These are phyloP conservation scores for Pisolithus thermaeus DNA, from an alignment of 1,284 basidiomycete species.

Conservation along the genomic window DNA sequence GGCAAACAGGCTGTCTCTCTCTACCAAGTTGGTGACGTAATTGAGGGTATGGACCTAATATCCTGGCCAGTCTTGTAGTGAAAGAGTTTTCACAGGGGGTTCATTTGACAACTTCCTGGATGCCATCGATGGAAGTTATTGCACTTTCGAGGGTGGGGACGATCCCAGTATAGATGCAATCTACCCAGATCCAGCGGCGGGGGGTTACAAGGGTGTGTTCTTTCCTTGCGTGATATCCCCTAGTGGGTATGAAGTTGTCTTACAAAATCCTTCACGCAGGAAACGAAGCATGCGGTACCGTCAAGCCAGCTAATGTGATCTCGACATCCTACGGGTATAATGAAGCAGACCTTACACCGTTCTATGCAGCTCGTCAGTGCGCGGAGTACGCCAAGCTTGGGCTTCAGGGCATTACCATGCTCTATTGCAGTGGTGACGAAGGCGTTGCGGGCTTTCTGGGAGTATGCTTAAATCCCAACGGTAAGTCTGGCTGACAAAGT, in stretches of 20 bases:
- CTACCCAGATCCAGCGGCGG: constrained; percentile 45
- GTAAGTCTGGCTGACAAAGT: constrained; percentile 18
- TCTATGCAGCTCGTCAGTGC: constrained; percentile 48
- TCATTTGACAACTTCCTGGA: constrained; percentile 44
- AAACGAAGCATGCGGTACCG: constrained; percentile 47
- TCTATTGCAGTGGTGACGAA: constrained; percentile 47
- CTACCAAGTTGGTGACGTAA: constrained; percentile 43
- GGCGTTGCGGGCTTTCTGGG: constrained; percentile 42
- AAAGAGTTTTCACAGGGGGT: constrained; percentile 27
- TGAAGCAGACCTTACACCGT: constrained; percentile 41
- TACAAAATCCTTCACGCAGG: constrained; percentile 17
- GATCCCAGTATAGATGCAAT: constrained; percentile 42
- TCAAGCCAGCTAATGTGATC: constrained; percentile 45
- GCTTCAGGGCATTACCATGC: constrained; percentile 41
- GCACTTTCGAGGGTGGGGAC: constrained; percentile 58
- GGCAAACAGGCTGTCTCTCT: constrained; percentile 35
- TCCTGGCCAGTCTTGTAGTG: not conserved
- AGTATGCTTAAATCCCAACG: constrained; percentile 38
- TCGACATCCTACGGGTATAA: constrained; percentile 50
- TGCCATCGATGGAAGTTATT: constrained; percentile 46
- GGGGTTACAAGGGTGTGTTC: constrained; percentile 32
- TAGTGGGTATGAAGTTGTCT: too few relatives aligned
- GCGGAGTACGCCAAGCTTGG: constrained; percentile 50
- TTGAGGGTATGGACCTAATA: constrained; percentile 28
- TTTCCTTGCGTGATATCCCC: not conserved